Conservation (phyloP, 768 basidiomycete genomes). For the Pleurotus sapidus region DNA sequence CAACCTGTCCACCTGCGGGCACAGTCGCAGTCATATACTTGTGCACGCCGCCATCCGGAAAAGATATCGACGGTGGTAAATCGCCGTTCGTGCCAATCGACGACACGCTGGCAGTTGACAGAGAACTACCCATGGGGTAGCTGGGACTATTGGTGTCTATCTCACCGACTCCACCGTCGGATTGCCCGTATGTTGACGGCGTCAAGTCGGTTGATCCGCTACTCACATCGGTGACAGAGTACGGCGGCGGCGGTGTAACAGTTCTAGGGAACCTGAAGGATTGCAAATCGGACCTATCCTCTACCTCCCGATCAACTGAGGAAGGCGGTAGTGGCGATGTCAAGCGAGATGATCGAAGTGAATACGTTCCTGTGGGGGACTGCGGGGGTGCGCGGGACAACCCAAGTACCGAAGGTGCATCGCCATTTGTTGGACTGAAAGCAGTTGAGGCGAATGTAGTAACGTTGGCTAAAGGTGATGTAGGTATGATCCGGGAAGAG, state of each 20-base stretch:
- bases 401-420: background rate
- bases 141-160: too few species aligned
- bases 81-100: background rate
- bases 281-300: background rate
- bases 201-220: conserved; percentile 13
- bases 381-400: background rate
- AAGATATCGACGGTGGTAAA: background rate
- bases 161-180: background rate
- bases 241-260: conserved; percentile 2
- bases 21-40: conserved; percentile 2
- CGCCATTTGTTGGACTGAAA: background rate
- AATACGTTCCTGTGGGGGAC: background rate
- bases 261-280: conserved; percentile 5
- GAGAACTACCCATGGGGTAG: background rate
- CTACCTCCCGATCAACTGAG: background rate
- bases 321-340: background rate
- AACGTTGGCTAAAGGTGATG: background rate
- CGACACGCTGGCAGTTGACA: background rate
- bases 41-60: conserved; percentile 12
- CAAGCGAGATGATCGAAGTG: background rate
- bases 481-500: conserved; percentile 1
- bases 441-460: background rate
- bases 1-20: background rate
- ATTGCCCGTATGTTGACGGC: background rate
- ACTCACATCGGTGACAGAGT: conserved; percentile 8